phyloP scores from a whole-genome alignment of 2,329 filamentous ascomycete species.

The Aspergillus sp. region DNA sequence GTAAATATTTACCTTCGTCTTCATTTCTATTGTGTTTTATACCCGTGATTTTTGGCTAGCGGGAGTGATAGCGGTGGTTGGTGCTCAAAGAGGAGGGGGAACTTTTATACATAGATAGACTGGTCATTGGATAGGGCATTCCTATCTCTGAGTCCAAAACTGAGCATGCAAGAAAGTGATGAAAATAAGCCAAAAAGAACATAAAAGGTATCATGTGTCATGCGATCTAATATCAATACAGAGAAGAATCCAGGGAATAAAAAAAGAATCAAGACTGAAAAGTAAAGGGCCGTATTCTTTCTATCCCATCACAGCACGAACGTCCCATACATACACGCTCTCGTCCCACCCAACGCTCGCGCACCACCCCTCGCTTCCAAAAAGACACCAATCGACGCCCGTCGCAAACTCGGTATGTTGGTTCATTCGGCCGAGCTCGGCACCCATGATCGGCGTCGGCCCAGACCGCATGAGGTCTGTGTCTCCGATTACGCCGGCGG shows the following conservation, averaged over 20 bases:
- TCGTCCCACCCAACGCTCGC: conserved; percentile 96
- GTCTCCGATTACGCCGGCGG: conserved; percentile 34
- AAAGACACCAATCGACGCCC: conserved; percentile 96
- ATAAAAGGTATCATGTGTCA: conserved; percentile 18
- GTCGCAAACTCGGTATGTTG: conserved; percentile 94
- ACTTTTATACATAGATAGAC: conserved; percentile 1
- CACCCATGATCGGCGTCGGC: conserved; percentile 52
- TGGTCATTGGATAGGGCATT: background rate
- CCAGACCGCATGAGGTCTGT: conserved; percentile 40
- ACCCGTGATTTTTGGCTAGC: conserved; percentile 1
- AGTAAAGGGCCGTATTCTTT: conserved; percentile 8
- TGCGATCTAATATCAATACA: conserved; percentile 27
- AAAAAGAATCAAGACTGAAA: conserved; percentile 8
- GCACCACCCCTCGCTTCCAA: conserved; percentile 93
- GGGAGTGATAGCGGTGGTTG: background rate
- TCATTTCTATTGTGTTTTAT: conserved; percentile 9
- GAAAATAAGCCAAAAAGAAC: background rate
- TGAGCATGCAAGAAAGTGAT: no score
- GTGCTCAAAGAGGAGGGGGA: background rate
- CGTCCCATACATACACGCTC: conserved; percentile 87
- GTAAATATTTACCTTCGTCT: conserved; percentile 15
- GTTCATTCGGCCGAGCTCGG: conserved; percentile 83
- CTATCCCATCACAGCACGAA: conserved; percentile 61
- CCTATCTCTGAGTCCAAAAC: no score
- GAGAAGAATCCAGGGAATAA: conserved; percentile 3